Conservation (phyloP, 768 basidiomycete genomes). For the Terana coerulea region DNA sequence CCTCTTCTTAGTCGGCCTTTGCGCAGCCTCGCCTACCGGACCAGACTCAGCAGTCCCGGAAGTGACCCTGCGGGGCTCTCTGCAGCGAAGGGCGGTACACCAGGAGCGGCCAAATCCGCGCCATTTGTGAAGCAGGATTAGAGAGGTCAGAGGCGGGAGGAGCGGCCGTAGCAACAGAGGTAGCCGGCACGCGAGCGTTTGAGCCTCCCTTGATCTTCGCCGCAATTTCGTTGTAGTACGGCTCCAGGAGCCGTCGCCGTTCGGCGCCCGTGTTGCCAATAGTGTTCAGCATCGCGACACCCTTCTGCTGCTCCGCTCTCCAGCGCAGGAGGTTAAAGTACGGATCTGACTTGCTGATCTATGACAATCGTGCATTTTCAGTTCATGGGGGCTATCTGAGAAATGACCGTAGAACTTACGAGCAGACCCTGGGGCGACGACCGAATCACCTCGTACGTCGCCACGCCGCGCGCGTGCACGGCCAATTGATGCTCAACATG, state of each 20-base stretch:
- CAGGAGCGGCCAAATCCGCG: neutral
- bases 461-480: neutral
- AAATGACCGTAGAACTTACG: conserved; percentile 5
- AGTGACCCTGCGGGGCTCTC: no score
- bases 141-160: neutral
- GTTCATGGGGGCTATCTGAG: neutral
- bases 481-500: conserved; percentile 16
- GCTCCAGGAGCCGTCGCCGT: neutral
- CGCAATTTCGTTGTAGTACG: neutral
- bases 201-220: neutral
- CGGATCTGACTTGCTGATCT: neutral
- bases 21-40: no score
- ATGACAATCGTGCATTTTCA: neutral
- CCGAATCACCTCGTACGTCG: conserved; percentile 10
- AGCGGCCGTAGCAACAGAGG: neutral
- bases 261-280: conserved; percentile 2
- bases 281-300: neutral
- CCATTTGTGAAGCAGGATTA: neutral
- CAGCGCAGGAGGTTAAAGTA: neutral
- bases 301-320: neutral
- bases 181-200: neutral
- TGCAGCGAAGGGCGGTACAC: no score
- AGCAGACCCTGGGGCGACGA: conserved; percentile 12
- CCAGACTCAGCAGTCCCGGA: no score
- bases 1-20: neutral